Evolutionary conservation across 208 protist genomes (phyloP), one percentile per base, ranked within the genome.

Genomic region (Balamuthia mandrillaris): DNA sequence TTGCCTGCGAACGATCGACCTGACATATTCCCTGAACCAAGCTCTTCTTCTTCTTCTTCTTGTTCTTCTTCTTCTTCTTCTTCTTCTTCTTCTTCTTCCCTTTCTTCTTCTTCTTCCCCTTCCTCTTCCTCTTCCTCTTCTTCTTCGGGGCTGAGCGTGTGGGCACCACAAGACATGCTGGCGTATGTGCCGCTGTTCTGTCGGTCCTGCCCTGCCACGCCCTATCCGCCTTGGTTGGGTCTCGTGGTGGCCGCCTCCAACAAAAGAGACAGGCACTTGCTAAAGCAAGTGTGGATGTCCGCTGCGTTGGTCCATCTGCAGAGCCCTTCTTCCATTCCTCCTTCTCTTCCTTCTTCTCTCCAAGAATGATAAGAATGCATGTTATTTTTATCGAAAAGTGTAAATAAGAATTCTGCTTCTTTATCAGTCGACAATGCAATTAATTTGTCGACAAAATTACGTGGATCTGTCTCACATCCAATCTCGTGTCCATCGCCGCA

Each of bases 141-240:
- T 27, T 56, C 21, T 56, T 56, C 49, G 18, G 18, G 49, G 18
- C n/a, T 56, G 45, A 58, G 47, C 3, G 60, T 79, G 7, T 79
- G 70, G 70, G 70, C 70, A 31, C 54, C 14, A 42, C 33, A 24
- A 4, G 70, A 79, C 27, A 33, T 42, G 2, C 45, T 79, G 14
- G 12, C 60, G 47, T 79, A 60, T 49, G 29, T 79, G 2, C 70
- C 47, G 4, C 70, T 79, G 47, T 79, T 79, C 29, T 79, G 70
- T 12, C 60, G 70, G 14, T 29, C 33, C 47, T 79, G 33, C 58
- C 14, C 7, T 39, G 3, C 7, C 0, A 39, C 58, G 58, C 41
- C 21, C 35, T 24, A 6, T 9, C 18, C 70, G 7, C 70, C 47
- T n/a, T 79, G 70, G 70, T 42, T 79, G 24, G 70, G 70, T 33